Percentiles rank a stretch among this genome's conserved stretches.
phyloP scores from a whole-genome alignment of 1,139 yeast species.

The Geotrichum histeridarum region DNA sequence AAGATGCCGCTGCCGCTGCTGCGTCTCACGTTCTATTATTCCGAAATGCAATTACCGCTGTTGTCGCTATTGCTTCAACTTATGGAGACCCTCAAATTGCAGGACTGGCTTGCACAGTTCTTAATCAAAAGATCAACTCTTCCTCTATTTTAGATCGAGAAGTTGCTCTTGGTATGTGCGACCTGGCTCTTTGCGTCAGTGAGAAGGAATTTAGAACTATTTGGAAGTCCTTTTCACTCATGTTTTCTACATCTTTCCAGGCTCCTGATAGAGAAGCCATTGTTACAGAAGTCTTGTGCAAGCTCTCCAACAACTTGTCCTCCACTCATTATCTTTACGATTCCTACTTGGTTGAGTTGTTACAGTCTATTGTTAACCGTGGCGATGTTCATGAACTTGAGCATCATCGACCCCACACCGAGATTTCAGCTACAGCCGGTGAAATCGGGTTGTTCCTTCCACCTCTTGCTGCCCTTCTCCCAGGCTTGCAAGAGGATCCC shows the following conservation, averaged over 20 bases:
- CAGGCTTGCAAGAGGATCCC: constrained; percentile 48
- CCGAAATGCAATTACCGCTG: constrained; percentile 58
- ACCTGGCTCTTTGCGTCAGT: constrained; percentile 54
- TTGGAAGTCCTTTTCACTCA: constrained; percentile 40
- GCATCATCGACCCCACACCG: constrained; percentile 76
- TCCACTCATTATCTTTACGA: constrained; percentile 46
- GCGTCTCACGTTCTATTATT: constrained; percentile 10
- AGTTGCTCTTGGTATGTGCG: constrained; percentile 52
- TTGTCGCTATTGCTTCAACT: constrained; percentile 62
- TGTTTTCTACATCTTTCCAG: constrained; percentile 16
- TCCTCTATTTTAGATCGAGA: constrained; percentile 39
- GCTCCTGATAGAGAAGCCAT: constrained; percentile 31
- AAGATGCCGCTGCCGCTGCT: constrained; percentile 31
- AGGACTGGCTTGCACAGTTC: constrained; percentile 74
- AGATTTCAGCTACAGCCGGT: constrained; percentile 69
- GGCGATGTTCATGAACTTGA: constrained; percentile 80
- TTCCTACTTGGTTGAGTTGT: constrained; percentile 59
- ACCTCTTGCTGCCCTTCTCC: constrained; percentile 74
- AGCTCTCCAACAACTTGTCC: constrained; percentile 43
- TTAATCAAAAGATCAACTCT: constrained; percentile 69
- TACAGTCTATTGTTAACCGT: constrained; percentile 62
- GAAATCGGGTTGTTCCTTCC: constrained; percentile 63
- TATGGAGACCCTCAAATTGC: constrained; percentile 73
- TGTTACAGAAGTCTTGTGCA: constrained; percentile 38
- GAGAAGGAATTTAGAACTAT: constrained; percentile 56